Conservation (phyloP, 1,284 basidiomycete genomes). For the Thecaphora thlaspeos region DNA sequence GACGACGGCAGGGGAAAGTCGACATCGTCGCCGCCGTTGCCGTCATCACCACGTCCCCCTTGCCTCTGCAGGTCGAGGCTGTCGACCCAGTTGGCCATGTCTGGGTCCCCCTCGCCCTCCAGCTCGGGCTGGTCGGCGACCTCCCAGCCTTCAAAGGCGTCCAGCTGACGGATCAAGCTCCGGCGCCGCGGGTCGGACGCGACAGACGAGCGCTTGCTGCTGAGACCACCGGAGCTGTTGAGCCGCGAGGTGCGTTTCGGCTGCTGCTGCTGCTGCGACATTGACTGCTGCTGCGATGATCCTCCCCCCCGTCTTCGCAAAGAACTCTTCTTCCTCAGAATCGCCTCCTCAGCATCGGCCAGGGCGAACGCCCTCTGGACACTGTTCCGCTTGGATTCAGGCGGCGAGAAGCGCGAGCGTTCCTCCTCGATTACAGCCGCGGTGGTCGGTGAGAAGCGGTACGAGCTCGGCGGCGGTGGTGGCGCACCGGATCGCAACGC, state of each 20-base stretch:
- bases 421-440: background rate
- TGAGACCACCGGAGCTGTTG: background rate
- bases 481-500: constrained; percentile 9
- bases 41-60: no score
- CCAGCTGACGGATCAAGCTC: constrained; percentile 7
- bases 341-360: constrained; percentile 7
- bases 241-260: constrained; percentile 14
- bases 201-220: constrained; percentile 14
- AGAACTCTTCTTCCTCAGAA: constrained; percentile 8
- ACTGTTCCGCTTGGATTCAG: constrained; percentile 6
- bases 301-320: constrained; percentile 1
- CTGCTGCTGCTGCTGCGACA: constrained; percentile 2
- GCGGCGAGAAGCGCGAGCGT: background rate
- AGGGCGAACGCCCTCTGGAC: constrained; percentile 23
- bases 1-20: no score
- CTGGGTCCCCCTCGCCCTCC: no score
- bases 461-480: constrained; percentile 11
- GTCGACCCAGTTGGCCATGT: no score
- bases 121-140: constrained; percentile 2
- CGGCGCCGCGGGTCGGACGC: constrained; percentile 1
- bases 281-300: background rate
- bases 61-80: no score
- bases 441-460: background rate
- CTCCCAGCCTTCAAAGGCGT: constrained; percentile 13
- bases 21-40: no score